Base-by-base conservation (phyloP, 2,329 filamentous ascomycete genomes). In the Colletotrichum tropicale region DNA sequence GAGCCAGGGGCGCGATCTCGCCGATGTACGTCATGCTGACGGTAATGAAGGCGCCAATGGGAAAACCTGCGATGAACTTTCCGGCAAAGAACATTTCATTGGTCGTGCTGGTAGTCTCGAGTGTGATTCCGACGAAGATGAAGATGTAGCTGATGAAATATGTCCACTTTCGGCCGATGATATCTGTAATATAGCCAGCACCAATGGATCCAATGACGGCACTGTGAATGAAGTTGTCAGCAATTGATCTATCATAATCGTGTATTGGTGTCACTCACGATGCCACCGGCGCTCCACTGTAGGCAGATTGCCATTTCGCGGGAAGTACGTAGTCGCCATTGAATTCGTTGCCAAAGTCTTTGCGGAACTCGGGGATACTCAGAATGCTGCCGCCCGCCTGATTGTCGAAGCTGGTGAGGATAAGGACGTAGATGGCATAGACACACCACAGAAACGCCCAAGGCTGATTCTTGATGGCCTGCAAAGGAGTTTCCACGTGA, bases 231-330 rank as follows among this genome's bases (percentile, higher is more conserved):
- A 52, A 36, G 2, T 55, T 36, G 38, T 70, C 18, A 36, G 65
- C 30, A 24, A 9, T 38, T 30, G 18, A 9, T 58, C 6, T 26
- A 16, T 32, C 26, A n/a, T 16, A 7, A 5, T 3, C n/a, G 43
- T 28, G 48, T n/a, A 2, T 18, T 18, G 13, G 24, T 24, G 24
- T n/a, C 6, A 79, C 80, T 77, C 65, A 82, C 81, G 81, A 82
- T 65, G 86, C 86, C 12, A 86, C 82, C 3, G 86, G 86, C 0
- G 81, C 86, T 21, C 85, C 86, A 67, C 82, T 82, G 73, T 87
- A 87, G 8, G 86, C 86, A 21, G 81, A 83, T 77, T 88, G 86
- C 87, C 87, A 88, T 16, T 84, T 82, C 6, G 85, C 83, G 13
- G 83, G 79, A 9, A 88, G 80, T 6, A 87, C 85, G 79, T 85